Percentiles rank a stretch among this genome's conserved stretches.
phyloP scores from a whole-genome alignment of 345 rosid genomes.

The Moricandia arvensis region DNA sequence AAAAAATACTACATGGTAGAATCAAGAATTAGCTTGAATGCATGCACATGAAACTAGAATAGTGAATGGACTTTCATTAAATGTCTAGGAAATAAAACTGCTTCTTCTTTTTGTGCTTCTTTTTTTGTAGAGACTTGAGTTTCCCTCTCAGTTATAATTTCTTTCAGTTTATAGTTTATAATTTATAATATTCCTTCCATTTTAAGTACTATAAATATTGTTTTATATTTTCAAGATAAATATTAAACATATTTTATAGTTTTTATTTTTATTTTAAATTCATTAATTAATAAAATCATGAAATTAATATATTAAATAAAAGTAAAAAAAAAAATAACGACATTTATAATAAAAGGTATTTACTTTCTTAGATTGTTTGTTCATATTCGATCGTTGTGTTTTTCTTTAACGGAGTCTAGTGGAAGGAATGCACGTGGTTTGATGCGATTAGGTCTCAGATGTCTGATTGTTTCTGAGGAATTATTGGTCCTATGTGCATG shows the following conservation, averaged over 20 bases:
- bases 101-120: neutral
- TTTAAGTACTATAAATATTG: too few species aligned
- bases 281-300: too few species aligned
- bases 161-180: too few species aligned
- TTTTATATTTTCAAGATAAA: too few species aligned
- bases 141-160: too few species aligned
- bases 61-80: neutral
- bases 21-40: neutral
- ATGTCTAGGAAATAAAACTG: neutral
- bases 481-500: slow-evolving; percentile 33
- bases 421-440: slow-evolving; percentile 31
- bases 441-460: slow-evolving; percentile 31
- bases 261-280: too few species aligned
- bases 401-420: neutral
- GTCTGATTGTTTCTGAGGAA: slow-evolving; percentile 30
- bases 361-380: neutral
- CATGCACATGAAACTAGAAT: neutral
- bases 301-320: too few species aligned
- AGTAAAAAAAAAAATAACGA: too few species aligned
- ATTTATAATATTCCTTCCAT: too few species aligned
- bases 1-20: neutral
- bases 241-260: too few species aligned
- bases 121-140: too few species aligned
- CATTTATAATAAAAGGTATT: neutral
- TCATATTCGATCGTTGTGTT: neutral